Evolutionary conservation across 331 rosid genomes (phyloP), one percentile per base, ranked within the genome.

Genomic region (Pyrus hybrid): DNA sequence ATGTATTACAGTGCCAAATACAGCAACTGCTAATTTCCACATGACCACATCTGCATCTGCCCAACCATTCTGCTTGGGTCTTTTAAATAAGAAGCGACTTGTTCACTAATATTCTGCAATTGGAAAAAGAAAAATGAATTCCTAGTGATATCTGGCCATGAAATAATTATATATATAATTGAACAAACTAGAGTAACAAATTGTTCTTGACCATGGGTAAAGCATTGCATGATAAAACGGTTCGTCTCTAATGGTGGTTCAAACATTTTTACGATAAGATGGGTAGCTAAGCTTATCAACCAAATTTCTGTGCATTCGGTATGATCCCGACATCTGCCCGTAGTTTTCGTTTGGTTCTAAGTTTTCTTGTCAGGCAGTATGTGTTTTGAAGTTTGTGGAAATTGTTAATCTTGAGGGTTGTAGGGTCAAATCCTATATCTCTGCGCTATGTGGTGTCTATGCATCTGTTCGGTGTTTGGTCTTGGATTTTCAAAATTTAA

Each of bases 11-110:
- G 62, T 67, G 70, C 97, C 96, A 83, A 90, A 87, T 74, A 90
- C 60, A 33, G 76, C 79, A 47, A 87, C 79, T 54, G 81, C 68
- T 8, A 95, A 87, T 83, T 82, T 84, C 82, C 88, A 7, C n/a
- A n/a, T n/a, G n/a, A n/a, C n/a, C n/a, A 86, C 63, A 87, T 81
- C 74, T 72, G 96, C 98, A 91, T 93, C 81, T 85, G 97, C 82
- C 82, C 12, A 79, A 91, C 71, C 94, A 91, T 86, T 83, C 93
- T 91, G 82, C 91, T 90, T 56, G 97, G 97, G 75, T 93, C 97
- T 80, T 96, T 91, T 95, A 91, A 91, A 77, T 86, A 93, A 21
- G 82, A 65, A 68, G 98, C 84, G 51, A 93, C 94, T 88, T 93
- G 97, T 76, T 84, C 79, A 41, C 90, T 93, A 61, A 88, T 87